Conservation (phyloP, 176 grass and related monocot genomes). For the Leersia perrieri region DNA sequence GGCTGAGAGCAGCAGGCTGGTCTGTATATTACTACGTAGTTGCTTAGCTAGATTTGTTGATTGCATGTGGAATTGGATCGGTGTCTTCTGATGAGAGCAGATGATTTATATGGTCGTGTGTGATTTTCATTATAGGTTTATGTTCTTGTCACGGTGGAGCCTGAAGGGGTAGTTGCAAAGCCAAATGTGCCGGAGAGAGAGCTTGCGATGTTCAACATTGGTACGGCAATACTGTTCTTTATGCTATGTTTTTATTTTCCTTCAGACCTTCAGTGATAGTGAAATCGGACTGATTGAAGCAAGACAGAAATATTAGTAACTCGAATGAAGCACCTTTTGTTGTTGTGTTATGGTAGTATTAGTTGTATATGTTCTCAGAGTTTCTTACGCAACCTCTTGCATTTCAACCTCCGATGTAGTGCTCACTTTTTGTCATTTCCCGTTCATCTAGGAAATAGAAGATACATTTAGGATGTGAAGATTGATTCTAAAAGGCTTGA, state of each 20-base stretch:
- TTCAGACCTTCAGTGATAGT: too few relatives aligned
- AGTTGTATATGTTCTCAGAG: neutral
- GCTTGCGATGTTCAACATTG: constrained; percentile 79
- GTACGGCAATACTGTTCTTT: constrained; percentile 32
- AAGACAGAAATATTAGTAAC: neutral
- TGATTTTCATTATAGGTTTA: constrained; percentile 52
- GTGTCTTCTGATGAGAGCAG: neutral
- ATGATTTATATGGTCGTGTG: neutral
- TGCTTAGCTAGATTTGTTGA: neutral
- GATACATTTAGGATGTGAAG: neutral
- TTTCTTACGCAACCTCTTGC: neutral
- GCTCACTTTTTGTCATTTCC: neutral
- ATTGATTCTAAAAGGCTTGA: neutral
- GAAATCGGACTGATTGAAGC: neutral
- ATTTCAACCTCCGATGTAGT: neutral
- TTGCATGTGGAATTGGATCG: neutral
- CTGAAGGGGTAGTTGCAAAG: constrained; percentile 65
- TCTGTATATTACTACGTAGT: neutral
- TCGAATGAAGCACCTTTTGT: neutral
- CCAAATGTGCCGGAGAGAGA: constrained; percentile 57
- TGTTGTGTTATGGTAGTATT: neutral
- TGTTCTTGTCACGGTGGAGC: constrained; percentile 66
- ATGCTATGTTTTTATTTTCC: neutral
- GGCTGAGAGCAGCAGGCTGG: constrained; percentile 44
- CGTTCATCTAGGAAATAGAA: constrained; percentile 1